Percentiles rank a stretch among this genome's conserved stretches.
These are phyloP conservation scores for Exophiala viscosa DNA, from an alignment of 2,329 filamentous ascomycete species.

Conservation along the genomic window DNA sequence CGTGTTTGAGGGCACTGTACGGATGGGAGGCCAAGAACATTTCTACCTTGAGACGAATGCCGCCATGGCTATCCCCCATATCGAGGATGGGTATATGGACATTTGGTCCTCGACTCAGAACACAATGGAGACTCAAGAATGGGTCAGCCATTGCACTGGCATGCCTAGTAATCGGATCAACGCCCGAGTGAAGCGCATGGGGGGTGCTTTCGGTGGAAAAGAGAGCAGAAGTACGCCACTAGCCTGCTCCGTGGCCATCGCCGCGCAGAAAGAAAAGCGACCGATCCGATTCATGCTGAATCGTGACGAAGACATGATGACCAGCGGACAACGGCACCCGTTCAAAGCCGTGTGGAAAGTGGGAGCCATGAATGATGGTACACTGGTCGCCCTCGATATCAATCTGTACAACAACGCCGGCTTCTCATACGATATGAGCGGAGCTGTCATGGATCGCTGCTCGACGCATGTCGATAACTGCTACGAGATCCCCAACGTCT, in stretches of 20 bases:
- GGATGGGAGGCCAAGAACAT: constrained; percentile 96
- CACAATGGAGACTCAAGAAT: constrained; percentile 86
- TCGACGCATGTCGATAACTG: constrained; percentile 84
- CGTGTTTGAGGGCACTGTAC: constrained; percentile 73
- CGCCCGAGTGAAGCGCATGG: constrained; percentile 82
- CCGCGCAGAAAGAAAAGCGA: constrained; percentile 76
- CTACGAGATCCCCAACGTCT: constrained; percentile 82
- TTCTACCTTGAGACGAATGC: constrained; percentile 96
- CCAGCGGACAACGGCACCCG: constrained; percentile 87
- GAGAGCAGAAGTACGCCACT: constrained; percentile 84
- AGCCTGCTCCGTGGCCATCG: constrained; percentile 76
- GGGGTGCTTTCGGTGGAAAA: constrained; percentile 94
- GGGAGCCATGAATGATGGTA: constrained; percentile 87
- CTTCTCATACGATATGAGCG: constrained; percentile 65
- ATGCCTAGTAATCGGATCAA: constrained; percentile 88
- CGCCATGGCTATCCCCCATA: constrained; percentile 78
- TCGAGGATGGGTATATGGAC: constrained; percentile 92
- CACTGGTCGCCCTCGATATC: constrained; percentile 81
- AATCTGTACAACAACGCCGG: constrained; percentile 94
- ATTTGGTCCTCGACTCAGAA: constrained; percentile 92
- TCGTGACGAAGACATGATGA: constrained; percentile 90
- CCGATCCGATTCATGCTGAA: constrained; percentile 95
- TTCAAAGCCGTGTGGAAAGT: constrained; percentile 91
- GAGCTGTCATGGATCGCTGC: constrained; percentile 78
- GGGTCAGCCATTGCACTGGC: constrained; percentile 76